Base-by-base conservation (phyloP, 2,329 filamentous ascomycete genomes). In the Cladosporium sp. region DNA sequence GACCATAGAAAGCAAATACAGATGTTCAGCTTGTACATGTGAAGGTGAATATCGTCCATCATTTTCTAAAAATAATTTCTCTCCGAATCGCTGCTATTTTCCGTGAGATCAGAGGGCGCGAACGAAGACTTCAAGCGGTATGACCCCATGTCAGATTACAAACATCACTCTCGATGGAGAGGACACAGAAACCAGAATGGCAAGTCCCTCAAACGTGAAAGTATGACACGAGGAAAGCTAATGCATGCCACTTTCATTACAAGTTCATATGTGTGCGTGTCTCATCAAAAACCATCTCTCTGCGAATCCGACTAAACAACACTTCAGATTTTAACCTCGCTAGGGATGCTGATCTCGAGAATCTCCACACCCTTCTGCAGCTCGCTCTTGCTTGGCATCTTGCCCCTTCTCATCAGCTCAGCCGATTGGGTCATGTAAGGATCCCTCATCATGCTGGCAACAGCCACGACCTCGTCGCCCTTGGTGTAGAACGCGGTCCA, bases 401-500 rank as follows among this genome's bases (percentile, higher is more conserved):
- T 87, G 35, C 82, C 82, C 58, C 82, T 75, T 55, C 85, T 78
- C 88, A 97, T 95, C 72, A 97, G 73, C 75, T 95, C 89, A 1
- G 87, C 86, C 48, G 80, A 80, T 72, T 96, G 89, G 1, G 74
- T 73, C 86, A 95, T 90, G 52, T 87, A 81, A 0, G 93, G 93
- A 68, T 98, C 93, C 72, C 83, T 84, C 58, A 86, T 85, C 88
- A 95, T 95, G 54, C 82, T 92, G 0, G 89, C 89, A 62, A 96
- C 87, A 0, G 93, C 93, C 10, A 96, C 87, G 1, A 96, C 84
- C 0, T 83, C 86, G 49, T 97, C 88, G 2, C 86, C 90, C 68
- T 87, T 86, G 50, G 83, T 85, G 68, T 96, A 98, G 72, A 88
- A 98, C 0, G 89, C 92, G 5, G 86, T 84, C 66, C 95, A 98